Evolutionary conservation across 2,329 filamentous ascomycete genomes (phyloP), one percentile per base, ranked within the genome.

Genomic region (Didymellaceae sp.): DNA sequence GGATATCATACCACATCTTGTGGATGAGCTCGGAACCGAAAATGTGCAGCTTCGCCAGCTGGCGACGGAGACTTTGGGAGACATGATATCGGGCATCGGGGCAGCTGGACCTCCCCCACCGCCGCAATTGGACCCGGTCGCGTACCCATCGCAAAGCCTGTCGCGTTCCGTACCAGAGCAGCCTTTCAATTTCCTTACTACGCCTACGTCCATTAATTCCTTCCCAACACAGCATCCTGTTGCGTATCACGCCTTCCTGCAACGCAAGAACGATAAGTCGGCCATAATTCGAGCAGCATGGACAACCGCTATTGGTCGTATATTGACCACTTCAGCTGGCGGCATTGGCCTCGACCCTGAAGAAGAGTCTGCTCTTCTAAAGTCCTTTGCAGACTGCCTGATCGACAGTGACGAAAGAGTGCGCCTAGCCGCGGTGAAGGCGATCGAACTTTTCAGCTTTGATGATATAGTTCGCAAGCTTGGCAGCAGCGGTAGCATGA

Each of bases 21-120:
- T 97, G 68, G 89, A 91, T 25, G 94, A 99, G 75, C 78, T 99
- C 43, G 89, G 88, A 3, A 91, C 92, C 0, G 94, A 99, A 68
- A 95, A 95, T 53, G 81, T 92, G 3, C 86, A 94, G 61, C 78
- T 99, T 46, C 89, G 94, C 44, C 82, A 90, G 52, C 82, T 99
- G 49, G 93, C 93, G 2, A 96, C 93, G 0, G 91, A 97, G 73
- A 96, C 94, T 0, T 84, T 99, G 30, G 94, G 95, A 44, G 93
- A 97, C 68, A 92, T 99, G 80, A 88, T 95, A 20, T 88, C 93
- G 31, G 93, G 93, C 5, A 95, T 97, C 69, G 93, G 93, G 40
- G 90, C 93, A 54, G 91, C 92, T 54, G 93, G 93, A 0, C 89
- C 90, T 46, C 91, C 92, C 13, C 84, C 88, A 11, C 76, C 85